Evolutionary conservation across 2,329 filamentous ascomycete species (phyloP).

Genomic region (Aspergillus arachidicola): DNA sequence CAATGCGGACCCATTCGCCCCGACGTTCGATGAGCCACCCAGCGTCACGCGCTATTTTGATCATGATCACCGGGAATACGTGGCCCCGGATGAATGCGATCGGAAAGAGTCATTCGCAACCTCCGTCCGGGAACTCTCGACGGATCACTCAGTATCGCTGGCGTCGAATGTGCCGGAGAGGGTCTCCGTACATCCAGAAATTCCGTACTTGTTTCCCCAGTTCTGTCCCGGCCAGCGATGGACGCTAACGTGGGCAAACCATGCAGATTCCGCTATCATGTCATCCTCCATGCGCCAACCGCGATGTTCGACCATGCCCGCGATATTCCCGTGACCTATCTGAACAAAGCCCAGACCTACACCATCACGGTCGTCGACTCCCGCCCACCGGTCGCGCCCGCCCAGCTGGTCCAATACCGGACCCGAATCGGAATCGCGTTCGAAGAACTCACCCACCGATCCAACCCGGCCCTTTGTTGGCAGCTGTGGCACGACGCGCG

Average conservation of each 20-base stretch:
- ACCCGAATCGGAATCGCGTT: slow-evolving; percentile 89
- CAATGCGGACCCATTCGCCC: background rate
- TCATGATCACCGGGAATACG: background rate
- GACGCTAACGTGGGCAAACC: background rate
- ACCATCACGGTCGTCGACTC: slow-evolving; percentile 80
- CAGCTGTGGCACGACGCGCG: slow-evolving; percentile 89
- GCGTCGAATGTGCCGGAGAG: background rate
- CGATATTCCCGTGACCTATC: slow-evolving; percentile 91
- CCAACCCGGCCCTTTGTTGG: slow-evolving; percentile 77
- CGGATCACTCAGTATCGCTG: background rate
- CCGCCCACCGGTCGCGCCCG: slow-evolving; percentile 58
- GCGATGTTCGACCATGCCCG: slow-evolving; percentile 84
- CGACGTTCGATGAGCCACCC: background rate
- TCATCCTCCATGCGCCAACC: slow-evolving; percentile 85
- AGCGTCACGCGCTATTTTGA: background rate
- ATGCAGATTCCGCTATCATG: slow-evolving; percentile 60
- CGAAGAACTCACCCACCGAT: slow-evolving; percentile 84
- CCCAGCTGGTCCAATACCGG: slow-evolving; percentile 70
- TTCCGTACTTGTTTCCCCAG: background rate
- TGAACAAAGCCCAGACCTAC: slow-evolving; percentile 96
- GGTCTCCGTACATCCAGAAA: background rate
- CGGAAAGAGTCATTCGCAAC: background rate
- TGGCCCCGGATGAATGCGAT: background rate
- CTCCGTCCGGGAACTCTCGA: background rate
- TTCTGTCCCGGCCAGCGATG: background rate